phyloP scores from a whole-genome alignment of 225 moss, liverwort and hornwort species.

The Neckera pumila region DNA sequence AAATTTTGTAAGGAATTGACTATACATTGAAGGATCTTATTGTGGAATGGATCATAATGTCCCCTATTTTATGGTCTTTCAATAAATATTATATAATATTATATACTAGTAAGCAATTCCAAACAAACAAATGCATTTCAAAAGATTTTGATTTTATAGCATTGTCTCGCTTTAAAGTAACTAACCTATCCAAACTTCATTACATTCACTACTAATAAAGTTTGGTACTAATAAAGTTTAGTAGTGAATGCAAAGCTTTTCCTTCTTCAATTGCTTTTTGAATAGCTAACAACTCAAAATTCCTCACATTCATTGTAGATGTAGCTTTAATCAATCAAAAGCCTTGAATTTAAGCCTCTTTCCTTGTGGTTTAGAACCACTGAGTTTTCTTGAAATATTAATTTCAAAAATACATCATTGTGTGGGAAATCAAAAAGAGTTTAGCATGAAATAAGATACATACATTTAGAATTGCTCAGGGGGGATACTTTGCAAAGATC shows the following conservation, averaged over 20 bases:
- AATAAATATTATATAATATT: too few species aligned
- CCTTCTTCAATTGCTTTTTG: neutral
- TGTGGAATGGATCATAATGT: neutral
- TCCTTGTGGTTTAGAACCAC: rapidly evolving
- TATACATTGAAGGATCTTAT: neutral
- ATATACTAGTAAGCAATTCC: too few species aligned
- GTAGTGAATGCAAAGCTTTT: neutral
- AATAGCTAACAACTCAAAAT: neutral
- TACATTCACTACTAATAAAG: neutral
- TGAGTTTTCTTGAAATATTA: neutral
- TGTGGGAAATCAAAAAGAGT: neutral
- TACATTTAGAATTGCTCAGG: neutral
- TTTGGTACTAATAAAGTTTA: neutral
- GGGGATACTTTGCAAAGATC: neutral
- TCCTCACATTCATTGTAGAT: neutral
- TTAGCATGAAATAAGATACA: neutral
- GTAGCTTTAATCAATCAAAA: neutral
- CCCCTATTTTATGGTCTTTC: too few species aligned
- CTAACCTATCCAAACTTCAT: neutral
- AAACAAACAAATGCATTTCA: too few species aligned
- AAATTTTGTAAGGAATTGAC: neutral
- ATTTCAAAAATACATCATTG: neutral
- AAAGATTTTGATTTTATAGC: neutral
- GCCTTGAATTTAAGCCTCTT: neutral
- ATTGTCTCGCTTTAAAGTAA: neutral